These are phyloP conservation scores for Letharia columbiana DNA, from an alignment of 495 filamentous ascomycete species.

Conservation along the genomic window DNA sequence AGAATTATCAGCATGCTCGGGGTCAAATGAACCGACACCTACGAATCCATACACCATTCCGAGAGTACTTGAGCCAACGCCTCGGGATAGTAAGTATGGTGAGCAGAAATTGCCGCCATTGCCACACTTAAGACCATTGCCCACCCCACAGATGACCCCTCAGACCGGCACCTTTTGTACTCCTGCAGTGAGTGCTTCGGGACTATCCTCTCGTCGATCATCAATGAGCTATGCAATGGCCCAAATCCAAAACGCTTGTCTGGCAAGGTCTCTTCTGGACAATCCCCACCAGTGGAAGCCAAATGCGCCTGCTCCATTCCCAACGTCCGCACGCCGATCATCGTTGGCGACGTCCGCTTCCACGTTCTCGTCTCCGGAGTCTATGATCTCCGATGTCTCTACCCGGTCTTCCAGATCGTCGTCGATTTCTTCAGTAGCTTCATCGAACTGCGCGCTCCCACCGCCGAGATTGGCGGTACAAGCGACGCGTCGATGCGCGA, in stretches of 20 bases:
- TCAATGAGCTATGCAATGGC: conserved; percentile 78
- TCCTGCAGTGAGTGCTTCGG: conserved; percentile 79
- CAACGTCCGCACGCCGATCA: conserved; percentile 54
- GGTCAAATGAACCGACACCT: conserved; percentile 39
- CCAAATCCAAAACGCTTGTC: conserved; percentile 55
- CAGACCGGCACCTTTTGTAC: conserved; percentile 63
- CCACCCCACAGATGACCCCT: conserved; percentile 76
- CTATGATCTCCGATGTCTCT: conserved; percentile 80
- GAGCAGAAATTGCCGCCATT: conserved; percentile 41
- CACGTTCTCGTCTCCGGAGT: conserved; percentile 76
- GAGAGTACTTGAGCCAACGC: conserved; percentile 51
- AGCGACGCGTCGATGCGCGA: conserved; percentile 76
- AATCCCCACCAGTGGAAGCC: conserved; percentile 46
- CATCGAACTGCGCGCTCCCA: conserved; percentile 53
- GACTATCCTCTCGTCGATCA: conserved; percentile 44
- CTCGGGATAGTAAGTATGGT: conserved; percentile 30
- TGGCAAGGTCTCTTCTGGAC: conserved; percentile 55
- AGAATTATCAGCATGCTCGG: conserved; percentile 28
- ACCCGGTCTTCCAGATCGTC: conserved; percentile 41
- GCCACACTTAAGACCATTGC: conserved; percentile 57
- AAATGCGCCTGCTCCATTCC: conserved; percentile 40
- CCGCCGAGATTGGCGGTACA: conserved; percentile 63
- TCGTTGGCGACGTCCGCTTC: conserved; percentile 71
- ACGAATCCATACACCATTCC: conserved; percentile 41
- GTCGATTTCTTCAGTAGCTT: conserved; percentile 48